Percentiles rank a stretch among this genome's conserved stretches.
Evolutionary conservation across 768 basidiomycete genomes (phyloP).

Genomic region (Lyophyllum shimeji): DNA sequence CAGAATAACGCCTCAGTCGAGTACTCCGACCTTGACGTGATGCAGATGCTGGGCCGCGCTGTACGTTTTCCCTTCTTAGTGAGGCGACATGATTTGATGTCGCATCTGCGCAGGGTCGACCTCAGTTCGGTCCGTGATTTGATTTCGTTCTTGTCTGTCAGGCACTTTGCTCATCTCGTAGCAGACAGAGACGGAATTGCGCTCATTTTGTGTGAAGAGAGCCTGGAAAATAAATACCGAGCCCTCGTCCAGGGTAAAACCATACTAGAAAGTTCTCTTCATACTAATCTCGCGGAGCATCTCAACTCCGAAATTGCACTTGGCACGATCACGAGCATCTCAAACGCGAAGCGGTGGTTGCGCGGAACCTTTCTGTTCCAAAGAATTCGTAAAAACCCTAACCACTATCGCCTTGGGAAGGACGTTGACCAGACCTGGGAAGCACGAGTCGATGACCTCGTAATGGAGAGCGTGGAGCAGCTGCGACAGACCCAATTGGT

Average conservation of each 20-base stretch:
- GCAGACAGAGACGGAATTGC: conserved; percentile 82
- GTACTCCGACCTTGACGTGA: conserved; percentile 89
- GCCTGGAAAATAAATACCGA: conserved; percentile 71
- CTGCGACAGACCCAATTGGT: conserved; percentile 66
- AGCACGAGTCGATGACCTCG: conserved; percentile 68
- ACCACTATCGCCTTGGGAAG: conserved; percentile 68
- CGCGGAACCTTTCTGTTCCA: conserved; percentile 83
- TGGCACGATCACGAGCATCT: conserved; percentile 71
- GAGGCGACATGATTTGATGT: neutral
- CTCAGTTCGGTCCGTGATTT: conserved; percentile 72
- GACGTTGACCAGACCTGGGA: conserved; percentile 61
- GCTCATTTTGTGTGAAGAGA: conserved; percentile 77
- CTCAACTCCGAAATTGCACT: conserved; percentile 93
- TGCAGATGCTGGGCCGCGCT: conserved; percentile 96
- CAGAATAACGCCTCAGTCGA: conserved; percentile 69
- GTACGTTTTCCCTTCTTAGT: conserved; percentile 39
- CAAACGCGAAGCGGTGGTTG: conserved; percentile 81
- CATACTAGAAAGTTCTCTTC: conserved; percentile 82
- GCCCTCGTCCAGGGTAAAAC: conserved; percentile 69
- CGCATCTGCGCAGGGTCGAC: conserved; percentile 59
- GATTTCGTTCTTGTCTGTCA: neutral
- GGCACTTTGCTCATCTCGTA: neutral
- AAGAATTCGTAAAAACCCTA: conserved; percentile 82
- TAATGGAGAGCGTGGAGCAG: conserved; percentile 60
- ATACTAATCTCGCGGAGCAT: conserved; percentile 83